Conservation (phyloP, 768 basidiomycete genomes). For the Suillus variegatus region DNA sequence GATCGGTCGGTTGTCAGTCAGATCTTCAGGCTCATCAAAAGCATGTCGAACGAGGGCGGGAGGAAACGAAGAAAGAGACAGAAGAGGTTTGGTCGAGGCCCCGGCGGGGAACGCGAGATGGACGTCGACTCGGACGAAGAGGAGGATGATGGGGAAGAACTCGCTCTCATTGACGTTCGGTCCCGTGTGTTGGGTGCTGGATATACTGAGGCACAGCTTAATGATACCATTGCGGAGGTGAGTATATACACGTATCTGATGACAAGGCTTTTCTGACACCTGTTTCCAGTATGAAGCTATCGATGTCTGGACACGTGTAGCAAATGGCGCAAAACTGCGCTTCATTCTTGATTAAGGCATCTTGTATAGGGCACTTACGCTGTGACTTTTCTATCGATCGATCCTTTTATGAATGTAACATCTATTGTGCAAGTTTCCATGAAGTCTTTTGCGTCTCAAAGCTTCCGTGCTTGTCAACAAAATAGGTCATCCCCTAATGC, state of each 20-base stretch:
- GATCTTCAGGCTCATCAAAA: constrained; percentile 90
- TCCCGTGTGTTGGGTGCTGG: constrained; percentile 83
- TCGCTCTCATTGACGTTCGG: constrained; percentile 86
- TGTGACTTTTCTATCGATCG: not conserved
- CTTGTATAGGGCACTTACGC: not conserved
- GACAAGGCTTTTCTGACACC: constrained; percentile 13
- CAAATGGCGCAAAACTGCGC: constrained; percentile 78
- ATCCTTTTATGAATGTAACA: not conserved
- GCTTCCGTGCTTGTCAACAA: not conserved
- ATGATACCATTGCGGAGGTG: constrained; percentile 82
- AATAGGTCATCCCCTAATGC: not conserved
- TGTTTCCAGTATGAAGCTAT: constrained; percentile 79
- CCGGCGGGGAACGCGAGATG: constrained; percentile 70
- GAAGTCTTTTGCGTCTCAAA: not conserved
- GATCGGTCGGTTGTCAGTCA: constrained; percentile 82
- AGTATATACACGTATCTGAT: constrained; percentile 25
- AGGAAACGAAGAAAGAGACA: constrained; percentile 42
- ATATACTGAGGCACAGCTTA: constrained; percentile 89
- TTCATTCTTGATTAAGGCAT: constrained; percentile 46
- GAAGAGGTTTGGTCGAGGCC: constrained; percentile 66
- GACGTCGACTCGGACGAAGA: constrained; percentile 70
- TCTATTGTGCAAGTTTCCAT: not conserved
- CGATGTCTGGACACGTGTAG: constrained; percentile 79
- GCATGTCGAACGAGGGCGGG: constrained; percentile 61
- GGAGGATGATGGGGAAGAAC: constrained; percentile 63